These are phyloP conservation scores for Zasmidium angulare DNA, from an alignment of 2,329 filamentous ascomycete genomes.

Conservation along the genomic window DNA sequence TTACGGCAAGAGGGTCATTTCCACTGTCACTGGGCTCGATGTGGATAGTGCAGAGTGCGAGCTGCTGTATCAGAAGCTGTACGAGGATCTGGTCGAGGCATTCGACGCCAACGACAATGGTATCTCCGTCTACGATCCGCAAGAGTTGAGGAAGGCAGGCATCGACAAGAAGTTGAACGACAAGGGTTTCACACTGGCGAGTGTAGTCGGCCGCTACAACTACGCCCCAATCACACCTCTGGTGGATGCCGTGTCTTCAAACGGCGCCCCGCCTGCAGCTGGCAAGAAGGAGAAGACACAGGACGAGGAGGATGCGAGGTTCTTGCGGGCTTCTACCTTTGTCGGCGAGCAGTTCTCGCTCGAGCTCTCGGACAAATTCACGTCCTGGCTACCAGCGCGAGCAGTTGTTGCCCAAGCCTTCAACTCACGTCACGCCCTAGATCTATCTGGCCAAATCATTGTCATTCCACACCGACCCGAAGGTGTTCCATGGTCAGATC, in stretches of 20 bases:
- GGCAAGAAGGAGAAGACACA: constrained; percentile 51
- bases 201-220: constrained; percentile 84
- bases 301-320: constrained; percentile 75
- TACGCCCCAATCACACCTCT: constrained; percentile 45
- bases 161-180: constrained; percentile 81
- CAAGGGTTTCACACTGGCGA: constrained; percentile 79
- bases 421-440: constrained; percentile 63
- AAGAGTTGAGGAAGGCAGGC: constrained; percentile 65
- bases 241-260: constrained; percentile 21
- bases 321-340: constrained; percentile 72
- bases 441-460: constrained; percentile 74
- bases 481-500: constrained; percentile 92
- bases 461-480: constrained; percentile 65
- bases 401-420: constrained; percentile 76
- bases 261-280: constrained; percentile 20
- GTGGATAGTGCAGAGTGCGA: constrained; percentile 66
- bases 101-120: constrained; percentile 98
- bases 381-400: constrained; percentile 84
- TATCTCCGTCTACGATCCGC: constrained; percentile 76
- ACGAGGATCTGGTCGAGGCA: constrained; percentile 90
- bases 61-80: constrained; percentile 82
- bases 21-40: constrained; percentile 60
- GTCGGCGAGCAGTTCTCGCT: constrained; percentile 87
- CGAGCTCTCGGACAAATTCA: constrained; percentile 73
- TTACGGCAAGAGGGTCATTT: constrained; percentile 83